phyloP scores from a whole-genome alignment of 768 basidiomycete genomes.

The Paxillus ammoniavirescens region DNA sequence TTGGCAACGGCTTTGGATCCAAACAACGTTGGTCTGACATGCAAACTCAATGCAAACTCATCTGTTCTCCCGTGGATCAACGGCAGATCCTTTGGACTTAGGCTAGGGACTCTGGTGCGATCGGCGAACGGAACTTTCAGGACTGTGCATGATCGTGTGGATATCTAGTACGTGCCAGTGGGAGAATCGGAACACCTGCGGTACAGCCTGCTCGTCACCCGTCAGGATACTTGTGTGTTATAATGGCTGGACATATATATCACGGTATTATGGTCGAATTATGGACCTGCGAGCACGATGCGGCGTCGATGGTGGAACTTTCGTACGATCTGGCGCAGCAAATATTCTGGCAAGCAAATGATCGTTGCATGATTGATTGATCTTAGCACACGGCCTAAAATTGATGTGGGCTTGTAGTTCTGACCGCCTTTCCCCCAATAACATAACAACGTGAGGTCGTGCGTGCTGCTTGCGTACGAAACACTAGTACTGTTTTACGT shows the following conservation, averaged over 20 bases:
- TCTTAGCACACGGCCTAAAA: neutral
- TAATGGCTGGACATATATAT: no score
- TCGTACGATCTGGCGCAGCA: no score
- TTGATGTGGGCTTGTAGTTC: neutral
- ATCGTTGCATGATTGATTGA: no score
- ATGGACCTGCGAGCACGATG: no score
- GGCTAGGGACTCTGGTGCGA: neutral
- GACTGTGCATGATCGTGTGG: neutral
- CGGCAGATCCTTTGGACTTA: no score
- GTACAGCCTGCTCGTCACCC: no score
- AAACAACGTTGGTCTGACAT: slow-evolving; percentile 23
- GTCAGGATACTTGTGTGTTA: no score
- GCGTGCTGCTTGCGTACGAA: neutral
- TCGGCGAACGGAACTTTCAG: neutral
- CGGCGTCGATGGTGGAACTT: no score
- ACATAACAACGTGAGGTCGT: slow-evolving; percentile 2
- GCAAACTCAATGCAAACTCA: no score
- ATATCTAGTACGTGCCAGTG: neutral
- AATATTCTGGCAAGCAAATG: no score
- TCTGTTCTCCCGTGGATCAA: neutral
- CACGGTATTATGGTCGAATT: no score
- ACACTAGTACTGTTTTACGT: slow-evolving; percentile 23
- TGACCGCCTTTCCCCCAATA: neutral
- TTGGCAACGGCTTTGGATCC: slow-evolving; percentile 33
- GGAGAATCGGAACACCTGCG: neutral